Base-by-base conservation (phyloP, 2,329 filamentous ascomycete species). In the Colletotrichum tanaceti region DNA sequence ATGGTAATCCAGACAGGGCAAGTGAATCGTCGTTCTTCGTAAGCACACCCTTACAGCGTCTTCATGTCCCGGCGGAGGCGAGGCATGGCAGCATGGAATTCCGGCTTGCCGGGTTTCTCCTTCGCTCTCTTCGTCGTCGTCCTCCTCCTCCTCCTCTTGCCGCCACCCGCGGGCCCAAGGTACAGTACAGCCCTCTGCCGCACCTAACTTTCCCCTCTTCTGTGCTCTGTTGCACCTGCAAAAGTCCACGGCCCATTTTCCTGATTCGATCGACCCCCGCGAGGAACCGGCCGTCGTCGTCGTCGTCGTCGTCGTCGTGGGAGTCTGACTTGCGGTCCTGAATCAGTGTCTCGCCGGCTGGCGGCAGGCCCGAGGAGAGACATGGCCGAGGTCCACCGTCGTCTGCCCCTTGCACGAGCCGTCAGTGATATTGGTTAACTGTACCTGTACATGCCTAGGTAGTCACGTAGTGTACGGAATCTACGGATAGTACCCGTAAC, bases 291-390 rank as follows among this genome's bases (percentile, higher is more conserved):
- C 47, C 53, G 52, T 28, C n/a, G n/a, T n/a, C n/a, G n/a, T n/a
- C n/a, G n/a, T n/a, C 55, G n/a, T 32, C n/a, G n/a, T n/a, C n/a
- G n/a, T n/a, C n/a, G n/a, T n/a, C 55, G n/a, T 32, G 28, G 57
- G 32, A 60, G 55, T 65, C 65, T 65, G 65, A 59, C 18, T 60
- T 52, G 49, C 55, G 43, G 50, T 16, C 49, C 50, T 65, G 61
- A 52, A 54, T 35, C 47, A 35, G 22, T 68, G 65, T 65, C 54
- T 68, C 65, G 58, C 65, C 65, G 61, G 54, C 54, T 54, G 54
- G 65, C 65, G 54, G 59, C 65, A 68, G 14, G 39, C 49, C 61
- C 65, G 65, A 53, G 41, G 22, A 59, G 61, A 68, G 65, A 68
- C 65, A 68, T 41, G n/a, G 47, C 46, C 62, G 44, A 50, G 22